Percentiles rank a stretch among this genome's conserved stretches.
Conservation (phyloP, 345 rosid genomes). For the Citrus sinensis region DNA sequence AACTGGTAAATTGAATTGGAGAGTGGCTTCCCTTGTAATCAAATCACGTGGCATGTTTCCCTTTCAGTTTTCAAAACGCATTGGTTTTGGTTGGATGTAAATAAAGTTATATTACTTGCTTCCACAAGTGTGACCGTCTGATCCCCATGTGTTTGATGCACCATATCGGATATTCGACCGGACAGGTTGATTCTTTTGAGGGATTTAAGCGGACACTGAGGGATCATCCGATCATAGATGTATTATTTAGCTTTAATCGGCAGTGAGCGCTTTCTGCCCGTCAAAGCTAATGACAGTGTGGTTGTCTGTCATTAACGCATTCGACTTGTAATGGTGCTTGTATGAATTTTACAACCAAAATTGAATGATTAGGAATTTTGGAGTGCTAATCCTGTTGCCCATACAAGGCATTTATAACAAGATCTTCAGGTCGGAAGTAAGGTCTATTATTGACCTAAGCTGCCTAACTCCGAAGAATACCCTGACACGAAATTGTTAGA, state of each 20-base stretch:
- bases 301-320: background rate
- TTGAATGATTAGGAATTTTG: background rate
- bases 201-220: no score
- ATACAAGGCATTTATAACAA: no score
- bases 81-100: background rate
- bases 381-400: background rate
- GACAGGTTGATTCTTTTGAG: background rate
- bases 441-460: no score
- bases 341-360: no score
- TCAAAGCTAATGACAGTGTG: background rate
- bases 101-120: background rate
- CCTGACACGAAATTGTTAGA: no score
- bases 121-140: background rate
- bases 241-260: background rate
- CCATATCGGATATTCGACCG: background rate
- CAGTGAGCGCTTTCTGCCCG: background rate
- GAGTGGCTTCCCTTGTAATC: conserved; percentile 26
- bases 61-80: background rate
- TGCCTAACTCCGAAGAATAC: no score
- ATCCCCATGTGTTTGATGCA: background rate
- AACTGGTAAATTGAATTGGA: conserved; percentile 15
- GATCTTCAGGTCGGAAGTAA: background rate
- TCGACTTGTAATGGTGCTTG: no score
- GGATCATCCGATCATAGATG: background rate
- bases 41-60: background rate